Base-by-base conservation (phyloP, 1,284 basidiomycete species). In the Pisolithus thermaeus region DNA sequence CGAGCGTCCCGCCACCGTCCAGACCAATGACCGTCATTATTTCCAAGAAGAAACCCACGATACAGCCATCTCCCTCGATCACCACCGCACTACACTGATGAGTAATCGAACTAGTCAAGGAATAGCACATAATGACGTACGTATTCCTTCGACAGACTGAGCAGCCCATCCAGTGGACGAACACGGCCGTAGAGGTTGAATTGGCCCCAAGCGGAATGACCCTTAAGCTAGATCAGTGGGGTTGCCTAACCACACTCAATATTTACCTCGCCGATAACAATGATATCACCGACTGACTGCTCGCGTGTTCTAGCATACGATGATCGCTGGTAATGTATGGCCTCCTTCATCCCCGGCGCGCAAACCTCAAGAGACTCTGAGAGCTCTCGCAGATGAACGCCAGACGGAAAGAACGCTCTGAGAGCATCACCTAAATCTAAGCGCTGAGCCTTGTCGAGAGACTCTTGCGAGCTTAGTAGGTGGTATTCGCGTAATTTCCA, bases 181-280 rank as follows among this genome's bases (percentile, higher is more conserved):
- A 90, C 73, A 12, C 84, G 78, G 38, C 87, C 87, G 8, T 82
- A 66, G 18, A 90, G 66, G 51, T 74, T 83, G 65, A 89, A 90
- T 58, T 87, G 81, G 20, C 87, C 87, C 87, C 87, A 90, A 25
- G 85, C 79, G 3, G 87, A 90, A 64, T 90, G 87, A 9, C 87
- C 87, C 83, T 88, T 55, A 23, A 28, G 46, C 40, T 16, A 6
- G 27, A 38, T 61, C n/a, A 54, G 48, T 36, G 43, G 53, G 51
- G 3, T 12, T 7, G 28, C 27, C 9, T 16, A n/a, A 39, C 30
- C 32, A 47, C 47, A 52, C 38, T 28, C 36, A 36, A 30, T 47
- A 27, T 20, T 9, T 55, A 87, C 87, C 74, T 90, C 85, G 58
- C 87, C 87, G 16, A 78, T 74, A 28, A 90, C 68, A 48, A 90